Evolutionary conservation across 75 land plant species (phyloP), one percentile per base, ranked within the genome.

Genomic region (Larix kaempferi): DNA sequence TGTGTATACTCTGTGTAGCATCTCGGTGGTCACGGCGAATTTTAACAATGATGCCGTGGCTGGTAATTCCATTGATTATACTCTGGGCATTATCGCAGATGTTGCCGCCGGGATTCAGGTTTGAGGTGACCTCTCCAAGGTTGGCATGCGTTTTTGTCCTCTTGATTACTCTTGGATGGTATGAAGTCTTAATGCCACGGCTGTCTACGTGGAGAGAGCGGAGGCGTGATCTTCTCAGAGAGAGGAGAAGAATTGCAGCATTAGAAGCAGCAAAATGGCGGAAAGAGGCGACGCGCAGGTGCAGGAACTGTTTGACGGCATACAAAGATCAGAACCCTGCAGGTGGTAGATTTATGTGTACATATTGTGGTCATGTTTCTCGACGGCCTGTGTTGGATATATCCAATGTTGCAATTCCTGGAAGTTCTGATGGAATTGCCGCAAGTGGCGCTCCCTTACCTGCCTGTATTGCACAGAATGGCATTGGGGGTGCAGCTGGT

Each of bases 1-100:
- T 95, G 98, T 95, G 98, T 83, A 93, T 91, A 88, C 92, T 95
- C 41, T 95, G 98, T 63, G 91, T 87, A 78, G 89, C 89, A 56
- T 93, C 95, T 76, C 86, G 87, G 90, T 93, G 93, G 95, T 91
- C 98, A 29, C 96, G 96, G 83, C 87, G 96, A 65, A 89, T 91
- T 78, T 91, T 93, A 74, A 86, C 97, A 49, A 87, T 94, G 97
- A 83, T 95, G 55, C 98, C 98, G 37, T 95, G 96, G 96, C 85
- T 95, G 73, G 93, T 95, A 35, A 86, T 95, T 65, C 96, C 98
- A 10, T 86, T 95, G 21, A 90, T 93, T 35, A 83, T 86, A 1
- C 78, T 91, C 7, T 95, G 98, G 98, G 97, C 92, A 3, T 66
- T 95, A 6, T 95, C 98, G 27, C 98, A 93, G 90, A 77, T 95